These are phyloP conservation scores for Monosporascus sp. DNA, from an alignment of 2,329 filamentous ascomycete species.

Conservation along the genomic window DNA sequence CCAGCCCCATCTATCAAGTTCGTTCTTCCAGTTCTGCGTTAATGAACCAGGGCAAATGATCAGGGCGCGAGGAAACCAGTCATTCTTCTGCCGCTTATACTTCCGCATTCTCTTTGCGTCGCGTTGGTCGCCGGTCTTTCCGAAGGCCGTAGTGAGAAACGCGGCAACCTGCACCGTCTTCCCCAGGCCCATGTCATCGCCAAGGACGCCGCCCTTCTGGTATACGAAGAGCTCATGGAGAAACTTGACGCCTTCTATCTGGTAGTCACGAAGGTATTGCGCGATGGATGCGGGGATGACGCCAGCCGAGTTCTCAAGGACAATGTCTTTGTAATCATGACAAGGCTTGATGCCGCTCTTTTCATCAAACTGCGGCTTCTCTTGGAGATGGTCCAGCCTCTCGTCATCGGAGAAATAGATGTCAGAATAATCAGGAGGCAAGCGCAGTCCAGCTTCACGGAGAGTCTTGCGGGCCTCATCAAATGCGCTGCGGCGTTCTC, in stretches of 20 bases:
- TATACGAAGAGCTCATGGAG: slow-evolving; percentile 86
- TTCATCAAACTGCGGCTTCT: slow-evolving; percentile 63
- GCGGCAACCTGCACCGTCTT: slow-evolving; percentile 96
- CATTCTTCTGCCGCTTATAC: slow-evolving; percentile 56
- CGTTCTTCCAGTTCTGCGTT: slow-evolving; percentile 86
- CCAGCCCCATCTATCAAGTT: slow-evolving; percentile 88
- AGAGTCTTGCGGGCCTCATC: slow-evolving; percentile 55
- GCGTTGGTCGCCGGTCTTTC: slow-evolving; percentile 84
- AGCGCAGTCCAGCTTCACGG: slow-evolving; percentile 61
- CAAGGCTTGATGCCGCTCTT: slow-evolving; percentile 55
- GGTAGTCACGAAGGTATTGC: slow-evolving; percentile 88
- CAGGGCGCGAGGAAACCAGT: slow-evolving; percentile 79
- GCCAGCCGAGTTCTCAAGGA: slow-evolving; percentile 68
- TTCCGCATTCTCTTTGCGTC: slow-evolving; percentile 86
- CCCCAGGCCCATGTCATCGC: slow-evolving; percentile 95
- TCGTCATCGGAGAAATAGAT: slow-evolving; percentile 73
- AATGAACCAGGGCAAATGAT: slow-evolving; percentile 86
- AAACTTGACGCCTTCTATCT: slow-evolving; percentile 78
- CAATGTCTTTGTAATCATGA: slow-evolving; percentile 67
- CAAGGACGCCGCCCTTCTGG: slow-evolving; percentile 83
- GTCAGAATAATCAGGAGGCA: slow-evolving; percentile 73
- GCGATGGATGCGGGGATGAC: slow-evolving; percentile 84
- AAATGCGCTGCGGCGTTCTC: slow-evolving; percentile 62
- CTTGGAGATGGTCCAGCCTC: slow-evolving; percentile 52
- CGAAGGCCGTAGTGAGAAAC: slow-evolving; percentile 86